phyloP scores from a whole-genome alignment of 441 rosid species.

The Daphne laureola region DNA sequence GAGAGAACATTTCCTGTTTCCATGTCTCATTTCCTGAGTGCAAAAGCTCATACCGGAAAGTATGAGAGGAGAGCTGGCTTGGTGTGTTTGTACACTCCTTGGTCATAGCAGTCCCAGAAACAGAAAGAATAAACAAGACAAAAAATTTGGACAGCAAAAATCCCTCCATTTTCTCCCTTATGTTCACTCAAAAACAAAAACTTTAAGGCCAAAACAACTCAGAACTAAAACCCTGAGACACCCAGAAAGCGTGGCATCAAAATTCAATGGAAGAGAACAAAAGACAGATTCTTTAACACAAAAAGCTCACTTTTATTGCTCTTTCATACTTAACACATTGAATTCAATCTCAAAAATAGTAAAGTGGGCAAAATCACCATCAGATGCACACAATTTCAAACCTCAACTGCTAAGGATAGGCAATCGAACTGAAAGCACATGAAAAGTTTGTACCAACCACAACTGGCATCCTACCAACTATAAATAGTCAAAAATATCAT shows the following conservation, averaged over 20 bases:
- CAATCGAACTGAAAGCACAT: conserved; percentile 6
- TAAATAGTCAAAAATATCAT: conserved; percentile 5
- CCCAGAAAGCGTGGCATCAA: no score
- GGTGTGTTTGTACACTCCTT: conserved; percentile 84
- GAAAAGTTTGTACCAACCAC: conserved; percentile 14
- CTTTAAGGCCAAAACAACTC: not conserved
- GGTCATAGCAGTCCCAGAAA: conserved; percentile 22
- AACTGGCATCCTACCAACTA: conserved; percentile 16
- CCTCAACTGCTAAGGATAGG: not conserved
- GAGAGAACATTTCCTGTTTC: conserved; percentile 58
- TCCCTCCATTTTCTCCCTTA: conserved; percentile 25
- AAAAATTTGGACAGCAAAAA: conserved; percentile 18
- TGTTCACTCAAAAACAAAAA: conserved; percentile 1
- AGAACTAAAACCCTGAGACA: not conserved
- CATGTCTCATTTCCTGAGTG: conserved; percentile 55
- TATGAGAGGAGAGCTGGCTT: conserved; percentile 63
- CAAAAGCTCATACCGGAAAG: conserved; percentile 52
- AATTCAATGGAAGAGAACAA: not conserved
- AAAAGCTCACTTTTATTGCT: no score
- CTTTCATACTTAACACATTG: no score
- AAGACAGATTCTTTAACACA: not conserved
- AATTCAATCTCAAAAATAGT: no score
- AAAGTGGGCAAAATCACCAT: no score
- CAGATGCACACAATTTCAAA: conserved; percentile 4
- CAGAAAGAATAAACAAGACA: conserved; percentile 19